phyloP scores from a whole-genome alignment of 2,329 filamentous ascomycete species.

The Penicillium sp. region DNA sequence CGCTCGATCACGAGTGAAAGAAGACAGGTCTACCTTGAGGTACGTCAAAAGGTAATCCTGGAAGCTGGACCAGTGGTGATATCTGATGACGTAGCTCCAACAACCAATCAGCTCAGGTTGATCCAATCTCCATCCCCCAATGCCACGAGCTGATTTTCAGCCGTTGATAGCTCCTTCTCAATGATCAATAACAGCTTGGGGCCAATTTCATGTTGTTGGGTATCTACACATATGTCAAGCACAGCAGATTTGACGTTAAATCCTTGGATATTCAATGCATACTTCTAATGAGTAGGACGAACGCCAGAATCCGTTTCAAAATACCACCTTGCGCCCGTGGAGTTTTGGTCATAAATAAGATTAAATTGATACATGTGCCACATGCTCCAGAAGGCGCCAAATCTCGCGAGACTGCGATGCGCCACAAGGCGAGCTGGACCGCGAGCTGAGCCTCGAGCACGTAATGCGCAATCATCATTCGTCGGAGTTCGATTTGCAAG shows the following conservation, averaged over 20 bases:
- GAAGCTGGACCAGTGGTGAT: conserved; percentile 13
- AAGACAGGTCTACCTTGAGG: neutral
- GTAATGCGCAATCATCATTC: conserved; percentile 35
- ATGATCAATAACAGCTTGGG: neutral
- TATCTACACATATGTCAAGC: neutral
- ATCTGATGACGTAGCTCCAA: conserved; percentile 26
- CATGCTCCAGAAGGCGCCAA: neutral
- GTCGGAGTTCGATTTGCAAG: conserved; percentile 12
- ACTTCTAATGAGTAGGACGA: neutral
- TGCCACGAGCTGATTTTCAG: neutral
- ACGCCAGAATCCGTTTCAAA: conserved; percentile 12
- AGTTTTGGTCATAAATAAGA: neutral
- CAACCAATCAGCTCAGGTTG: neutral
- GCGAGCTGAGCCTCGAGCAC: neutral
- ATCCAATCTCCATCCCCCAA: neutral
- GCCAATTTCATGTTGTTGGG: neutral
- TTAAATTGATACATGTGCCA: neutral
- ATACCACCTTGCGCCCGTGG: conserved; percentile 14
- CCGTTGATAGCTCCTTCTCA: neutral
- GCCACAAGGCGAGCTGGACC: neutral
- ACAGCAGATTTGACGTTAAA: neutral
- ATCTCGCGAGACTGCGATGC: neutral
- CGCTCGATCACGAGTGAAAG: neutral
- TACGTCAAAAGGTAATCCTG: neutral
- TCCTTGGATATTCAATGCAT: neutral